Percentiles rank a stretch among this genome's conserved stretches.
Conservation (phyloP, 768 basidiomycete species). For the Collybia sp. region DNA sequence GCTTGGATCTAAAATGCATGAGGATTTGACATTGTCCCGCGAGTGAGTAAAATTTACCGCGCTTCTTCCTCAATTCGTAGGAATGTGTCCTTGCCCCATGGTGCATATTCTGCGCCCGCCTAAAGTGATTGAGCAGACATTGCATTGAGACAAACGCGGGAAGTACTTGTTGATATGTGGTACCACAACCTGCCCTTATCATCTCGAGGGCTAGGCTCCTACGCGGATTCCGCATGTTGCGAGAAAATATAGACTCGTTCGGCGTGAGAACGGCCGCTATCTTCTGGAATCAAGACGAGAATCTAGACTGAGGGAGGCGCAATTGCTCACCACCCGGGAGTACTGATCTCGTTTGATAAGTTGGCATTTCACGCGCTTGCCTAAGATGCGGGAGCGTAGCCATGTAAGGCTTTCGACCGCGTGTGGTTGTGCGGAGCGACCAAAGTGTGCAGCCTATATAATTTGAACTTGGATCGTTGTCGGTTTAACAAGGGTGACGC, state of each 20-base stretch:
- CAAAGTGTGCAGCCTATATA: constrained; percentile 77
- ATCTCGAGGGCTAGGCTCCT: constrained; percentile 63
- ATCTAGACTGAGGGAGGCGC: not conserved
- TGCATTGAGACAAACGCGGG: not conserved
- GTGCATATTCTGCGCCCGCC: constrained; percentile 76
- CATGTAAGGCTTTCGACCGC: constrained; percentile 71
- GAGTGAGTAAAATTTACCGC: constrained; percentile 39
- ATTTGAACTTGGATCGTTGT: constrained; percentile 1
- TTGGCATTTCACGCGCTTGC: constrained; percentile 66
- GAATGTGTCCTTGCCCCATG: constrained; percentile 60
- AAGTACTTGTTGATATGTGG: constrained; percentile 62
- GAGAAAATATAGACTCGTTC: constrained; percentile 48
- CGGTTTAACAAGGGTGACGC: constrained; percentile 5
- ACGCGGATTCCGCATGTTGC: constrained; percentile 21
- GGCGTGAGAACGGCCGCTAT: constrained; percentile 59
- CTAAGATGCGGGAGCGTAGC: constrained; percentile 53
- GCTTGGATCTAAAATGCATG: constrained; percentile 40
- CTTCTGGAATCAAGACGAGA: constrained; percentile 28
- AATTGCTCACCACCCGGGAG: constrained; percentile 60
- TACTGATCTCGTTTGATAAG: constrained; percentile 80
- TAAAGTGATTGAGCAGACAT: constrained; percentile 9
- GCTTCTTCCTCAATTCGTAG: constrained; percentile 59
- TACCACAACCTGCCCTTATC: constrained; percentile 74
- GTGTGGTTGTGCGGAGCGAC: constrained; percentile 72
- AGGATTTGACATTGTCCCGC: not conserved